Evolutionary conservation across 495 filamentous ascomycete species (phyloP).

Genomic region (Xylaria telfairii): DNA sequence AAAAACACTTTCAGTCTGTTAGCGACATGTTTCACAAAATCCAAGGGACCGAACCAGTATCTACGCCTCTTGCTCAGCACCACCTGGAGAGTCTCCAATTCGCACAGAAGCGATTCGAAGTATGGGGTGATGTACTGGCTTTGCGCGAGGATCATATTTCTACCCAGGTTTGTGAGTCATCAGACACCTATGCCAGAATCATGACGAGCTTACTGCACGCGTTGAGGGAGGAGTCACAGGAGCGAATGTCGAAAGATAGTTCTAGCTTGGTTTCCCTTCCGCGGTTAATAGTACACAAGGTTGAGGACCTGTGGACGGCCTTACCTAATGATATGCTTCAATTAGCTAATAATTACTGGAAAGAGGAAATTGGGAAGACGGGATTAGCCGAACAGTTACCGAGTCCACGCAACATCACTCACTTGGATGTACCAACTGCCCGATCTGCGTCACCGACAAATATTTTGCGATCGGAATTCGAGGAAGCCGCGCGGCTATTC

Average conservation of each 20-base stretch:
- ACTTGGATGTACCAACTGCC: not conserved
- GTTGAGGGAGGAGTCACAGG: not conserved
- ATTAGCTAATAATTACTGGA: not conserved
- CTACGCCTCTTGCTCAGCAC: not conserved
- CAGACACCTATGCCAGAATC: not conserved
- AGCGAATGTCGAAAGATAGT: not conserved
- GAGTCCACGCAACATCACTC: not conserved
- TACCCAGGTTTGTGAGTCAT: not conserved
- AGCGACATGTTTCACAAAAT: not conserved
- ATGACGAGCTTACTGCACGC: not conserved
- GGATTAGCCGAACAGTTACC: not conserved
- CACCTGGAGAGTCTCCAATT: not conserved
- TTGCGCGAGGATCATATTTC: not conserved
- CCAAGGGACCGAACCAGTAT: not conserved
- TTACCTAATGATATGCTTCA: not conserved
- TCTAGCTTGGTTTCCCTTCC: not conserved
- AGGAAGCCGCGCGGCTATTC: conserved; percentile 1
- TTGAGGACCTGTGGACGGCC: not conserved
- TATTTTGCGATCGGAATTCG: not conserved
- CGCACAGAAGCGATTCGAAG: not conserved
- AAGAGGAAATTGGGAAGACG: not conserved
- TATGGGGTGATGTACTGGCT: not conserved
- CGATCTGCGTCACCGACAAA: not conserved
- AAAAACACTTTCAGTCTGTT: conserved; percentile 1
- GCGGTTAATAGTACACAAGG: not conserved